These are phyloP conservation scores for Nepenthes alata DNA, from an alignment of 179 eudicot species.

Conservation along the genomic window DNA sequence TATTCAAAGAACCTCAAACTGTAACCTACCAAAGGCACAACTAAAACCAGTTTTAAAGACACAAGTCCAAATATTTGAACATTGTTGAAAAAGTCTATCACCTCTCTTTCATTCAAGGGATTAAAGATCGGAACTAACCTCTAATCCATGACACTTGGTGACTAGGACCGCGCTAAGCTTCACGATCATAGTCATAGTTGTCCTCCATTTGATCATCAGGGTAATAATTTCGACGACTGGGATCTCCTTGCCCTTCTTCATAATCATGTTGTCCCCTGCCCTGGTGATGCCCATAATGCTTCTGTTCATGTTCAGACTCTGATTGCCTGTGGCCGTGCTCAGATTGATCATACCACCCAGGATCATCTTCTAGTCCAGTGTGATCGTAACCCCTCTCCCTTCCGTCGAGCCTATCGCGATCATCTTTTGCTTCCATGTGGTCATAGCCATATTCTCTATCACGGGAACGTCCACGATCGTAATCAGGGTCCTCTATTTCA, in stretches of 20 bases:
- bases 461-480: slow-evolving; percentile 56
- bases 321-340: slow-evolving; percentile 38
- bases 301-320: slow-evolving; percentile 27
- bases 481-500: slow-evolving; percentile 40
- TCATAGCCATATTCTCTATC: slow-evolving; percentile 68
- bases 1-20: too few relatives aligned
- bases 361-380: slow-evolving; percentile 37
- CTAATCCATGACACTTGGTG: not conserved
- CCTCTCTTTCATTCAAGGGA: too few relatives aligned
- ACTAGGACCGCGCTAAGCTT: slow-evolving; percentile 4
- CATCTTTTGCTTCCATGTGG: slow-evolving; percentile 40
- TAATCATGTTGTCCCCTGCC: slow-evolving; percentile 31
- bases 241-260: slow-evolving; percentile 28
- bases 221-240: slow-evolving; percentile 36
- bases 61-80: too few relatives aligned
- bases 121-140: not conserved
- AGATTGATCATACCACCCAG: slow-evolving; percentile 42
- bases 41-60: too few relatives aligned
- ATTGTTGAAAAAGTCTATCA: too few relatives aligned
- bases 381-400: slow-evolving; percentile 37
- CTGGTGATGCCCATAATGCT: slow-evolving; percentile 29
- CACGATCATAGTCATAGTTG: slow-evolving; percentile 31
- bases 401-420: slow-evolving; percentile 42
- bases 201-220: slow-evolving; percentile 54
- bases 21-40: too few relatives aligned